Evolutionary conservation across 352 stramenopile genomes (phyloP).

Genomic region (Globisporangium camurandrum): DNA sequence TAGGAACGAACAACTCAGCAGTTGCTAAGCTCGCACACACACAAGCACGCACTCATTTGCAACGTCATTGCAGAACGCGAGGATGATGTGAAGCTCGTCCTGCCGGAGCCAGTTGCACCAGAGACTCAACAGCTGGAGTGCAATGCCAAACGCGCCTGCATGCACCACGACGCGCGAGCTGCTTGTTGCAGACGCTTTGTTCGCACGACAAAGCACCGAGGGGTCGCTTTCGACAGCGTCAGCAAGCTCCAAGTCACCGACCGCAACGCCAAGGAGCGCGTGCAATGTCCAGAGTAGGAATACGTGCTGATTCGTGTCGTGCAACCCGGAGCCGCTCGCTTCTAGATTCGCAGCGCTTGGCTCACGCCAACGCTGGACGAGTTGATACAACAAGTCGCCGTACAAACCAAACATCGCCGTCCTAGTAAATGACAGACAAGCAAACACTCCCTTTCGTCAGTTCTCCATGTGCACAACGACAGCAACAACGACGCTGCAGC

Average conservation of each 20-base stretch:
- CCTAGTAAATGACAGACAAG: conserved; percentile 5
- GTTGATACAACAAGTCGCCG: conserved; percentile 17
- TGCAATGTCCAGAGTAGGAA: conserved; percentile 5
- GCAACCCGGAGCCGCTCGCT: no score
- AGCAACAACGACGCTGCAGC: background rate
- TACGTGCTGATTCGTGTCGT: no score
- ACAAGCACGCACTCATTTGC: conserved; percentile 2
- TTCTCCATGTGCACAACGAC: background rate
- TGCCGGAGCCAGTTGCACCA: conserved; percentile 10
- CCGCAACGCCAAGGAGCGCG: conserved; percentile 3
- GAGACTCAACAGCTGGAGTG: conserved; percentile 22
- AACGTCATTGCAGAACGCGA: conserved; percentile 8
- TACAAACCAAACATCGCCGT: conserved; percentile 22
- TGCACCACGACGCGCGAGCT: conserved; percentile 8
- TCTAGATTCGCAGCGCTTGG: no score
- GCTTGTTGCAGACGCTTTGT: background rate
- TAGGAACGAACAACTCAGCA: background rate
- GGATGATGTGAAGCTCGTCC: conserved; percentile 9
- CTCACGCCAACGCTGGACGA: no score
- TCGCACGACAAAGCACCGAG: background rate
- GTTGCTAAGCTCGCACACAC: background rate
- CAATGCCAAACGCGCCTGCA: conserved; percentile 17
- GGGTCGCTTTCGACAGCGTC: no score
- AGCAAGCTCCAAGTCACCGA: background rate
- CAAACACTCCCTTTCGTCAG: background rate